These are phyloP conservation scores for Symbiodinium natans DNA, from an alignment of 73 alveolate genomes.

Conservation along the genomic window DNA sequence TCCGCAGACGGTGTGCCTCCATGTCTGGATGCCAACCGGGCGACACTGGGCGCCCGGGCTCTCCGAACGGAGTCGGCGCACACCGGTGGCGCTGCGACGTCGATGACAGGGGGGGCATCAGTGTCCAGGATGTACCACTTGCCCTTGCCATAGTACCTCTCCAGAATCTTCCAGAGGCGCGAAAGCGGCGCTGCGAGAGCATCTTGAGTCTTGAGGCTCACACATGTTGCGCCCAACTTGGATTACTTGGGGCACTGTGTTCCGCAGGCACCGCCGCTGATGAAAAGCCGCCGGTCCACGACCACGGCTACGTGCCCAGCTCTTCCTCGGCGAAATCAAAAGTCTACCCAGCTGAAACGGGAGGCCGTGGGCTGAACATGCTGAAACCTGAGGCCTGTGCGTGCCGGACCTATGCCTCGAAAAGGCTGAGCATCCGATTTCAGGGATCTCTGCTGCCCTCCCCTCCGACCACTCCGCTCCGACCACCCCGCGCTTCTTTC, in stretches of 20 bases:
- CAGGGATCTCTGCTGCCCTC: not conserved
- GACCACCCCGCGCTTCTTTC: no score
- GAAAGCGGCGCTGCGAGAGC: not conserved
- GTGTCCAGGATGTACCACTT: constrained; percentile 95
- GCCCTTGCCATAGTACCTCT: constrained; percentile 33
- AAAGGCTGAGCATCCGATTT: not conserved
- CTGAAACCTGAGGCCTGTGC: not conserved
- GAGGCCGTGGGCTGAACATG: not conserved
- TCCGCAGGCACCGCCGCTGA: constrained; percentile 97
- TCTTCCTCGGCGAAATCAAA: constrained; percentile 39
- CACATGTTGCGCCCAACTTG: not conserved
- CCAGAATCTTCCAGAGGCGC: not conserved
- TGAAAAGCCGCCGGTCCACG: constrained; percentile 96
- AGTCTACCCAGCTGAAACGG: not conserved
- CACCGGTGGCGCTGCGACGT: constrained; percentile 43
- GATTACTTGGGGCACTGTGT: constrained; percentile 86
- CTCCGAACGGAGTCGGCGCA: constrained; percentile 64
- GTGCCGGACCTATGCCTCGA: not conserved
- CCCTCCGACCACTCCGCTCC: no score
- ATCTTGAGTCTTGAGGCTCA: not conserved
- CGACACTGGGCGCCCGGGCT: not conserved
- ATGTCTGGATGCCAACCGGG: not conserved
- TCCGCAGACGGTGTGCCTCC: not conserved
- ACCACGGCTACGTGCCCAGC: constrained; percentile 97
- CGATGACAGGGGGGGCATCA: constrained; percentile 95